phyloP scores from a whole-genome alignment of 192 early-diverging fungal species.

The Coemansia sp. region DNA sequence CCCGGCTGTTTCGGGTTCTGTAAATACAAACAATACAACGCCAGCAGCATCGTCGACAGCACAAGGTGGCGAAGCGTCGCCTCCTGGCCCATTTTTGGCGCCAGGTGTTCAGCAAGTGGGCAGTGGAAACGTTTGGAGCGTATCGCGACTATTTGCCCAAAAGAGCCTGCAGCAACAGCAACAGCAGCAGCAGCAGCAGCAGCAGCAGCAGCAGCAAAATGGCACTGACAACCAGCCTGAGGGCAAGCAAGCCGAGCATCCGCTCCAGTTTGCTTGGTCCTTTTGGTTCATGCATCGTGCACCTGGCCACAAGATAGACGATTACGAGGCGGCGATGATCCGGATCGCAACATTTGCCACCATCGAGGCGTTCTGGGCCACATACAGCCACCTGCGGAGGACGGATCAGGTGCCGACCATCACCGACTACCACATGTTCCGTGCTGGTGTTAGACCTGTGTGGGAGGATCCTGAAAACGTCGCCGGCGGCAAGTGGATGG shows the following conservation, averaged over 20 bases:
- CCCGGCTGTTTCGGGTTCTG: not conserved
- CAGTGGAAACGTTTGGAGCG: conserved; percentile 16
- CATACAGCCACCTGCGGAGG: conserved; percentile 77
- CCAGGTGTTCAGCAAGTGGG: conserved; percentile 5
- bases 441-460: conserved; percentile 87
- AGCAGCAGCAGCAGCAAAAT: not conserved
- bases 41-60: not conserved
- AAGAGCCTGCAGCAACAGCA: conserved; percentile 2
- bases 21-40: conserved; percentile 5
- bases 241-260: conserved; percentile 49
- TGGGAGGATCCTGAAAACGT: conserved; percentile 92
- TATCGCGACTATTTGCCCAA: conserved; percentile 15
- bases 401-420: conserved; percentile 84
- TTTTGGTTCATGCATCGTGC: conserved; percentile 95
- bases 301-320: conserved; percentile 80
- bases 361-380: conserved; percentile 79
- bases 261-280: conserved; percentile 82
- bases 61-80: not conserved
- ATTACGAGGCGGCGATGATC: conserved; percentile 89
- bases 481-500: conserved; percentile 95
- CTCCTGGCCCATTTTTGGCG: not conserved
- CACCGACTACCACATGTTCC: conserved; percentile 93
- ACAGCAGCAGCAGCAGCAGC: conserved; percentile 6
- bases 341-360: conserved; percentile 80
- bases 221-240: not conserved